Conservation (phyloP, 441 rosid genomes). For the Brassica hybrid region DNA sequence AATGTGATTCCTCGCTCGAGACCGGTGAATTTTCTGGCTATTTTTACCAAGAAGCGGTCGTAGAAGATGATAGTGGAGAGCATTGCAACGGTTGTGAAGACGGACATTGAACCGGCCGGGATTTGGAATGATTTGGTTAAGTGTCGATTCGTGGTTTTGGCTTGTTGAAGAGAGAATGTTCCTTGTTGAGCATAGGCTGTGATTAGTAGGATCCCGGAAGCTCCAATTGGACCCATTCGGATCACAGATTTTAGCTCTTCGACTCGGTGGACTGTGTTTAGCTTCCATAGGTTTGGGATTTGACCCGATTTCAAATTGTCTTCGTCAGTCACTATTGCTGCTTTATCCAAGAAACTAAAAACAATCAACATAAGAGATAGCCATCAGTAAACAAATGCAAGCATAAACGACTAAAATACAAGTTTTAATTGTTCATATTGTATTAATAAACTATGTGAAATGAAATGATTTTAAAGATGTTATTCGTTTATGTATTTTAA, state of each 20-base stretch:
- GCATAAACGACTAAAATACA: background rate
- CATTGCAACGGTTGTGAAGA: slow-evolving; percentile 82
- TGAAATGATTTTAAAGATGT: background rate
- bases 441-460: background rate
- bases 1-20: slow-evolving; percentile 83
- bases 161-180: slow-evolving; percentile 96
- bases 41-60: slow-evolving; percentile 65
- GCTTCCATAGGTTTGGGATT: slow-evolving; percentile 69
- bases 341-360: slow-evolving; percentile 80
- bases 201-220: slow-evolving; percentile 82
- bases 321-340: slow-evolving; percentile 66
- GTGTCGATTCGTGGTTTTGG: slow-evolving; percentile 87
- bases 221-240: slow-evolving; percentile 96
- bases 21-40: slow-evolving; percentile 67
- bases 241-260: slow-evolving; percentile 86
- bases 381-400: background rate
- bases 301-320: slow-evolving; percentile 57
- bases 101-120: slow-evolving; percentile 92
- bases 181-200: slow-evolving; percentile 87
- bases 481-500: background rate
- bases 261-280: slow-evolving; percentile 87
- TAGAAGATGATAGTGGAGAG: slow-evolving; percentile 72
- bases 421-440: background rate
- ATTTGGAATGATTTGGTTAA: slow-evolving; percentile 68
- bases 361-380: background rate